Conservation (phyloP, 495 filamentous ascomycete species). For the Filosporella fistucella region DNA sequence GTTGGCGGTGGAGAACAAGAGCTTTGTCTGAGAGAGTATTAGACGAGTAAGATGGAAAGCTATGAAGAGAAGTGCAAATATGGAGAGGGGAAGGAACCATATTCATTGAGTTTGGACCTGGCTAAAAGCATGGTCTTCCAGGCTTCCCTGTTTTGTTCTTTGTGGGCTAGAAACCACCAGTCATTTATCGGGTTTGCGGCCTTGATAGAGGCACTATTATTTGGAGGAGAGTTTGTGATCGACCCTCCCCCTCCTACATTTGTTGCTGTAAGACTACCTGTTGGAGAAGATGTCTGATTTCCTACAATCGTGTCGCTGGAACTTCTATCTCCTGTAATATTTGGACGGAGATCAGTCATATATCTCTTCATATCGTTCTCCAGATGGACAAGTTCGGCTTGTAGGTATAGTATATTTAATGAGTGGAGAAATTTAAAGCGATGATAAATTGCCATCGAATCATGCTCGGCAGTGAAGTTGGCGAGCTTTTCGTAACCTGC, state of each 20-base stretch:
- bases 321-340: not conserved
- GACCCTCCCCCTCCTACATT: not conserved
- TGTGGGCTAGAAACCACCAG: slow-evolving; percentile 4
- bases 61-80: not conserved
- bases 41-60: not conserved
- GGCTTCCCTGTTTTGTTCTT: not conserved
- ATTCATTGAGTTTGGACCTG: slow-evolving; percentile 7
- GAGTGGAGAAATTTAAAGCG: slow-evolving; percentile 6
- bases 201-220: not conserved
- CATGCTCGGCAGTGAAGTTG: not conserved
- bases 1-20: not conserved
- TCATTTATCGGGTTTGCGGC: not conserved
- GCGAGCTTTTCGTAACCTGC: slow-evolving; percentile 5
- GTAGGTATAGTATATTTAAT: slow-evolving; percentile 5
- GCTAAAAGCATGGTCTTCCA: slow-evolving; percentile 6
- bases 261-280: not conserved
- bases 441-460: slow-evolving; percentile 1
- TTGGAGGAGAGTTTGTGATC: not conserved
- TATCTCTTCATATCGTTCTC: not conserved
- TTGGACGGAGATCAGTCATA: not conserved
- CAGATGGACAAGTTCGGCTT: slow-evolving; percentile 4
- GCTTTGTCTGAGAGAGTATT: not conserved
- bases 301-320: not conserved
- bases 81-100: not conserved
- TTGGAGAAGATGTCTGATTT: not conserved